A percentile compares a stretch with the other conserved stretches of the same genome.
Evolutionary conservation across 164 flowering plant genomes (phyloP).

Genomic region (Euptelea pleiosperma): DNA sequence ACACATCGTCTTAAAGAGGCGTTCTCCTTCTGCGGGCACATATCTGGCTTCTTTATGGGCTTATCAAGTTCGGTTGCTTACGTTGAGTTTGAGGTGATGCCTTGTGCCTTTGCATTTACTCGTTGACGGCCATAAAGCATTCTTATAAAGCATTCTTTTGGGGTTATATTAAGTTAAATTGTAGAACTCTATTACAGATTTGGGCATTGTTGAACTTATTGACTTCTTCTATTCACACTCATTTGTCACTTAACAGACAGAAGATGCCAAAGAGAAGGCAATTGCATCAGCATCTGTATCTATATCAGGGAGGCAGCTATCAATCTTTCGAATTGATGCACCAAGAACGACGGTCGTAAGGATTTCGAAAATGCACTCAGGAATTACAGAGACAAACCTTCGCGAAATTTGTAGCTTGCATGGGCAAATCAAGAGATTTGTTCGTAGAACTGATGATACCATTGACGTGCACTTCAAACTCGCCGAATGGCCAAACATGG

Average conservation of each 20-base stretch:
- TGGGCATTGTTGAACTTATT: too few relatives aligned
- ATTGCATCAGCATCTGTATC: slow-evolving; percentile 27
- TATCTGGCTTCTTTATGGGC: slow-evolving; percentile 34
- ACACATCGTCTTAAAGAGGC: slow-evolving; percentile 33
- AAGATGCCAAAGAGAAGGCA: slow-evolving; percentile 48
- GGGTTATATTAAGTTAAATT: too few relatives aligned
- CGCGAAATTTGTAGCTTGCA: not conserved
- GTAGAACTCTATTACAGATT: too few relatives aligned
- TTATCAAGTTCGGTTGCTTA: slow-evolving; percentile 37
- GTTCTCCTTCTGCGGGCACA: slow-evolving; percentile 28
- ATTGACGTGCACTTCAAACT: slow-evolving; percentile 31
- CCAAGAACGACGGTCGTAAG: slow-evolving; percentile 50
- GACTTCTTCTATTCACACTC: not conserved
- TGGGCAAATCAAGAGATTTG: slow-evolving; percentile 12
- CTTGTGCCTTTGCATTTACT: not conserved
- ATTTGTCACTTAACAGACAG: slow-evolving; percentile 31
- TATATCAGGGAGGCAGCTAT: slow-evolving; percentile 23
- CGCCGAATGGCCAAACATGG: slow-evolving; percentile 45
- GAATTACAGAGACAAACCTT: not conserved
- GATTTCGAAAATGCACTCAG: slow-evolving; percentile 19
- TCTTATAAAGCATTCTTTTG: too few relatives aligned
- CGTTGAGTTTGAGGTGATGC: slow-evolving; percentile 44
- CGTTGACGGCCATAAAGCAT: not conserved
- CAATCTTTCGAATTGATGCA: slow-evolving; percentile 33
- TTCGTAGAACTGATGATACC: not conserved